These are phyloP conservation scores for Acorus gramineus DNA, from an alignment of 106 monocot species.

Conservation along the genomic window DNA sequence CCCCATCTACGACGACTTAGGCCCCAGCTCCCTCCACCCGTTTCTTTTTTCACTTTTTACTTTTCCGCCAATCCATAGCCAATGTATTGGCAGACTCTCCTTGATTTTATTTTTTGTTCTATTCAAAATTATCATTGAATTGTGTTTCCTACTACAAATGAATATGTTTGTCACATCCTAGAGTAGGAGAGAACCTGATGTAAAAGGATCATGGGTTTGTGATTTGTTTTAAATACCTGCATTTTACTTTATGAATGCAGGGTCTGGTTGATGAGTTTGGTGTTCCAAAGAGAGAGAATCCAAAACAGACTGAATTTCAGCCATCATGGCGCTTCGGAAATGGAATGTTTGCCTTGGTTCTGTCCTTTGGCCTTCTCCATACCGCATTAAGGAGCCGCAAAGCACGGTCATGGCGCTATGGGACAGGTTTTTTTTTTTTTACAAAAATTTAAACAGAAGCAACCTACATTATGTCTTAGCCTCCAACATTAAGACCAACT, in stretches of 20 bases:
- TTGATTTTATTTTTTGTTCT: too few species aligned
- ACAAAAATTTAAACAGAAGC: too few species aligned
- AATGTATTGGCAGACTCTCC: too few species aligned
- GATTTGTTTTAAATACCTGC: background rate
- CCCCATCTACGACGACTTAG: too few species aligned
- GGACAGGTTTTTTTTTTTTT: constrained; percentile 21
- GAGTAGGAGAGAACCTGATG: too few species aligned
- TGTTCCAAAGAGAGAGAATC: constrained; percentile 41
- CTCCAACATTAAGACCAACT: background rate
- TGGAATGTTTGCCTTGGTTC: constrained; percentile 39
- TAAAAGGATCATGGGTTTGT: background rate
- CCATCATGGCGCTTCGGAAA: constrained; percentile 49
- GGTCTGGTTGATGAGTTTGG: constrained; percentile 54
- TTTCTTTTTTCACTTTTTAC: too few species aligned
- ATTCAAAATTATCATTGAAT: too few species aligned
- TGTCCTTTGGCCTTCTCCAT: constrained; percentile 44
- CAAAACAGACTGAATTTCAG: constrained; percentile 14
- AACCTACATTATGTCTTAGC: too few species aligned
- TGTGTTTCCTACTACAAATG: too few species aligned
- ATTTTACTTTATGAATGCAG: constrained; percentile 7
- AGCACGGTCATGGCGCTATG: constrained; percentile 58
- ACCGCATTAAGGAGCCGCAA: constrained; percentile 49
- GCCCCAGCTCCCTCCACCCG: too few species aligned
- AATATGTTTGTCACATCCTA: too few species aligned
- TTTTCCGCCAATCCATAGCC: too few species aligned